Conservation (phyloP, 768 basidiomycete genomes). For the Boletus pseudopeckii region DNA sequence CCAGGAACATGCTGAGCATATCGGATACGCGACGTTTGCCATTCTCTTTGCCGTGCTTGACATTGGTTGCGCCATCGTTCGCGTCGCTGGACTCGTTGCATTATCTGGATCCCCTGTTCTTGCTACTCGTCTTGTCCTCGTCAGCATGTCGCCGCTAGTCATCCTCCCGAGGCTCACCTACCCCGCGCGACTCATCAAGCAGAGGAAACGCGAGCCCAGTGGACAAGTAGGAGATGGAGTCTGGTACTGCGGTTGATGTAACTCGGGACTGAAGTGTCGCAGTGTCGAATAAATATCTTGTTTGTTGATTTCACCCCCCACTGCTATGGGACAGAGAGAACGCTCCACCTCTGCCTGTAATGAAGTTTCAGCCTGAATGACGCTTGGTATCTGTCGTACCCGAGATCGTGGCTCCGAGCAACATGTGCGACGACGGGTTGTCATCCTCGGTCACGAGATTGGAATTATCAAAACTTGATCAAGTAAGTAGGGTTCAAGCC, state of each 20-base stretch:
- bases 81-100: conserved; percentile 10
- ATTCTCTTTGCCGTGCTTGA: conserved; percentile 18
- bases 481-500: too few relatives aligned
- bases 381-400: background rate
- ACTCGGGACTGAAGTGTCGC: background rate
- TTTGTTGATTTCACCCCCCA: background rate
- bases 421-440: background rate
- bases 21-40: conserved; percentile 17
- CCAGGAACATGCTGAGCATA: conserved; percentile 12
- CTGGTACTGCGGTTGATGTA: background rate
- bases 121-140: conserved; percentile 7
- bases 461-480: background rate
- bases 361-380: background rate
- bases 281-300: background rate
- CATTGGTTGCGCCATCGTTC: conserved; percentile 19
- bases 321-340: background rate
- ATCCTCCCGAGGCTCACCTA: conserved; percentile 4
- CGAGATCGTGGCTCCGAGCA: background rate
- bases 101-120: conserved; percentile 16
- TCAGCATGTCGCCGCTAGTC: conserved; percentile 5
- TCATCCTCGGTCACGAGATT: background rate
- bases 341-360: background rate
- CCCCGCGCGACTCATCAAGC: background rate
- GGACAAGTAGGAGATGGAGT: conserved; percentile 2
- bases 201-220: background rate